Percentiles rank a stretch among this genome's conserved stretches.
These are phyloP conservation scores for Leptomonas pyrrhocoris DNA, from an alignment of 208 protist genomes.

Conservation along the genomic window DNA sequence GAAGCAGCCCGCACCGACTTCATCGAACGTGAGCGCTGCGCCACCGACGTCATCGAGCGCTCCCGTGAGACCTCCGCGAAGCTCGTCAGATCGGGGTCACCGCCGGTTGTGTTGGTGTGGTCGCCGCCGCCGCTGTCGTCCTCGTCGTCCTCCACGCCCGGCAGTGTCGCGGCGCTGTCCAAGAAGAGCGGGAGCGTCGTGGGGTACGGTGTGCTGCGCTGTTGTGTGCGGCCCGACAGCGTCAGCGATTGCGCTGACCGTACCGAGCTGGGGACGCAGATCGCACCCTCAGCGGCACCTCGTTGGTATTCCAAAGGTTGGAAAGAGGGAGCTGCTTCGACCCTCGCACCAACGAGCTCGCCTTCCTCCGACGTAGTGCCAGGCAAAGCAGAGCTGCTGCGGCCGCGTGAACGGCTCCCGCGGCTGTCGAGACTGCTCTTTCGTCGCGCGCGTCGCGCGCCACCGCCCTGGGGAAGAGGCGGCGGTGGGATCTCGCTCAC, in stretches of 20 bases:
- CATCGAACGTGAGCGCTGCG: conserved; percentile 24
- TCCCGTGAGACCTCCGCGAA: conserved; percentile 16
- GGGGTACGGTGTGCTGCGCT: background rate
- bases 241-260: conserved; percentile 13
- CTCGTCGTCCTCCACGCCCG: background rate
- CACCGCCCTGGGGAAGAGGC: background rate
- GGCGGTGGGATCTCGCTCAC: background rate
- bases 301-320: background rate
- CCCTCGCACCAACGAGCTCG: background rate
- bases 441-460: conserved; percentile 1
- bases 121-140: background rate
- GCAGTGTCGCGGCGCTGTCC: conserved; percentile 3
- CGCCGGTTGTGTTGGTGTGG: background rate
- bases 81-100: background rate
- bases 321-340: background rate
- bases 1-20: conserved; percentile 14
- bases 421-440: conserved; percentile 3
- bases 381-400: conserved; percentile 7
- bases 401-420: conserved; percentile 2
- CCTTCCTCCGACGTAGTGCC: background rate
- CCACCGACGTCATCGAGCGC: conserved; percentile 26
- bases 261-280: background rate
- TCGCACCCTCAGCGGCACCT: background rate
- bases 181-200: conserved; percentile 14
- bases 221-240: background rate